Evolutionary conservation across 2,329 filamentous ascomycete genomes (phyloP), one percentile per base, ranked within the genome.

Genomic region (Acrodontium crateriforme): DNA sequence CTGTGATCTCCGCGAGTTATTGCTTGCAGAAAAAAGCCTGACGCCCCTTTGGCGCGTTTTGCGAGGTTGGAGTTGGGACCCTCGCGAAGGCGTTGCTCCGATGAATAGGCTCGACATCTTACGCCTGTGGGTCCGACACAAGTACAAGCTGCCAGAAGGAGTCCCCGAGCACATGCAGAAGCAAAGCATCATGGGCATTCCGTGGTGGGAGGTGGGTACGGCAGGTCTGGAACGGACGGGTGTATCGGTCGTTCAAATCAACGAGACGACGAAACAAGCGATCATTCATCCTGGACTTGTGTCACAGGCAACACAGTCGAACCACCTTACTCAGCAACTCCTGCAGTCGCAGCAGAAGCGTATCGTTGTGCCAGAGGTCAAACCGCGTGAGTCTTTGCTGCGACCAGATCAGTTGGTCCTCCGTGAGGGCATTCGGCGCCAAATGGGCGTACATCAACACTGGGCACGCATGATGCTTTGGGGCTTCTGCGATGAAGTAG

Each of bases 321-420:
- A 37, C 5, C 18, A 24, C 24, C 14, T 16, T 18, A 20, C 10
- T 15, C 15, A 34, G 25, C 37, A 35, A 18, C 10, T 30, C 9
- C 30, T 37, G n/a, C 37, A 39, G 16, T 34, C 36, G 9, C 34
- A 38, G 22, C 16, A 16, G 12, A 34, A 31, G 25, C 29, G 21
- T 6, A 6, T 34, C 12, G 9, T 37, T 9, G n/a, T 35, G 16
- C 29, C 36, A 7, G 33, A 13, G 10, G 24, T 25, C 18, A 36
- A 32, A 16, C 30, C 16, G 24, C 38, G 22, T 10, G 34, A 32
- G 21, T 32, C 17, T 40, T 58, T 80, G 34, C 35, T 63, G 21
- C 55, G 67, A 0, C 65, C 68, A 0, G 74, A 78, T 37, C 62
- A 73, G 49, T 53, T 75, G 17, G 51, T 81, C 13, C 52, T 69